Base-by-base conservation (phyloP, 2,329 filamentous ascomycete species). In the Aspergillus nomiae region DNA sequence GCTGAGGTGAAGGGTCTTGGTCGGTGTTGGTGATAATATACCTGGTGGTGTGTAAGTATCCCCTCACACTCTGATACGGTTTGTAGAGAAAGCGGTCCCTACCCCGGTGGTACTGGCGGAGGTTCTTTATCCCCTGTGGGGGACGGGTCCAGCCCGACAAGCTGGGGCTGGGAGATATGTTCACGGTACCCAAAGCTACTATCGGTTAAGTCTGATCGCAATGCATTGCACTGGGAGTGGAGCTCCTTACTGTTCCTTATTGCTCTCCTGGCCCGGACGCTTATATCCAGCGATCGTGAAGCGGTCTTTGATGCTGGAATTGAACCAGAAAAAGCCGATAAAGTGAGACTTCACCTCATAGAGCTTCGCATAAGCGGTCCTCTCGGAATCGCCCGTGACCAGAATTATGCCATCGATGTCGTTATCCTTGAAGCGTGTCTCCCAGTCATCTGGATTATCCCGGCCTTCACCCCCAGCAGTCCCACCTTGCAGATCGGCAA, bases 141-240 rank as follows among this genome's bases (percentile, higher is more conserved):
- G 14, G 68, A 69, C 5, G 64, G 41, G 62, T 74, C 72, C 30
- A 81, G 68, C 8, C 70, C 76, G n/a, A 71, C 58, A 9, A 81
- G 65, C 2, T 72, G 71, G 3, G 81, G 81, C 62, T 82, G 77
- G 3, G 78, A 79, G 53, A 83, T 69, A 6, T 77, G 79, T 64
- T 83, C 80, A 26, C 75, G 63, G 63, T 78, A 83, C 2, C 80
- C 81, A 61, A 83, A 83, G 68, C 77, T 79, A 28, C 24, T 28
- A 11, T 1, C 46, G 14, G 24, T 50, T 19, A 50, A 45, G 1
- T 56, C 38, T 1, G 50, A 36, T 43, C 50, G 19, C 0, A n/a
- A 14, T 34, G 8, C 8, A 14, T 30, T 58, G 38, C 19, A 16
- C 11, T 28, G 8, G 34, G 16, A 14, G 21, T 5, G 5, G 1